Evolutionary conservation across 768 basidiomycete genomes (phyloP).

Genomic region (Lactarius akahatsu): DNA sequence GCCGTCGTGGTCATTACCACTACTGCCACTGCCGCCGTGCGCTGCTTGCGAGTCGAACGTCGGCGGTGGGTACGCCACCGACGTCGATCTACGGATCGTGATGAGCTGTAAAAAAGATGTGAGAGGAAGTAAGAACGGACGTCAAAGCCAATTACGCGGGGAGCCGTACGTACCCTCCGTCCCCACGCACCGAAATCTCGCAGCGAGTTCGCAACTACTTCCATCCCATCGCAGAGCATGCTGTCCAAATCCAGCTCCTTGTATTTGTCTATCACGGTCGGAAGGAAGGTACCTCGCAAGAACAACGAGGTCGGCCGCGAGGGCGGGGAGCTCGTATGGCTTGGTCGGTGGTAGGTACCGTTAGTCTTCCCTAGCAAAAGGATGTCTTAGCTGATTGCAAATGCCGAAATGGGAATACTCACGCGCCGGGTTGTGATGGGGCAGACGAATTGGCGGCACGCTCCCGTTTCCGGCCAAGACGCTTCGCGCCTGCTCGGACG

Average conservation of each 20-base stretch:
- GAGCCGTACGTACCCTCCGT: conserved; percentile 60
- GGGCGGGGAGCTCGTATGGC: conserved; percentile 87
- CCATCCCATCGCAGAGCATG: conserved; percentile 84
- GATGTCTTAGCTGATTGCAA: background rate
- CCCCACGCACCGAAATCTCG: conserved; percentile 97
- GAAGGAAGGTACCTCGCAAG: conserved; percentile 85
- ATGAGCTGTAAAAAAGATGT: conserved; percentile 57
- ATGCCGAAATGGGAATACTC: conserved; percentile 32
- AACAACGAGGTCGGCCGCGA: conserved; percentile 77
- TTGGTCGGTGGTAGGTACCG: conserved; percentile 87
- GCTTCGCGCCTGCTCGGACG: conserved; percentile 84
- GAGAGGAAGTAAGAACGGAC: conserved; percentile 1
- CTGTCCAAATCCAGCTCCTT: conserved; percentile 79
- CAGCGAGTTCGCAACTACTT: conserved; percentile 80
- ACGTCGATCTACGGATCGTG: conserved; percentile 75
- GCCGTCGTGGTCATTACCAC: no score
- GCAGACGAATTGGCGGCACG: conserved; percentile 35
- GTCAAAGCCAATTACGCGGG: background rate
- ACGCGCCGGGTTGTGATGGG: conserved; percentile 40
- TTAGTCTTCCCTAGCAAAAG: conserved; percentile 49
- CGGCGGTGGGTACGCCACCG: conserved; percentile 49
- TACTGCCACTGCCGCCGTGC: background rate
- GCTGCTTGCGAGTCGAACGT: conserved; percentile 43
- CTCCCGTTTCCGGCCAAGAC: conserved; percentile 65
- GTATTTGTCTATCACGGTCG: conserved; percentile 89